Percentiles rank a stretch among this genome's conserved stretches.
Conservation (phyloP, 176 grass and related monocot species). For the Puccinellia tenuiflora region DNA sequence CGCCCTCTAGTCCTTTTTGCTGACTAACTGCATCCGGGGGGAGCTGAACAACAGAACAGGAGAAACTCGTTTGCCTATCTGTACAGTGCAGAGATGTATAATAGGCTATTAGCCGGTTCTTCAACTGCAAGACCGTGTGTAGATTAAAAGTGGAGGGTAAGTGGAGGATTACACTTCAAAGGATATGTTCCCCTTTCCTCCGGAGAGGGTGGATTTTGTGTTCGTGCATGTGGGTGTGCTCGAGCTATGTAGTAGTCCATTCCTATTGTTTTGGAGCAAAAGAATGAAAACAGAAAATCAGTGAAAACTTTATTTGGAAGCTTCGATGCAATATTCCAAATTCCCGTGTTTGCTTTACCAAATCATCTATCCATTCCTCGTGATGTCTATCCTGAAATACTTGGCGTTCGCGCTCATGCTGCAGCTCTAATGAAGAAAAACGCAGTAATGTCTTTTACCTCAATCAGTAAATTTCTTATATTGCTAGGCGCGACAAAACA, state of each 20-base stretch:
- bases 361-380: too few relatives aligned
- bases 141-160: neutral
- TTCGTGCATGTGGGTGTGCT: neutral
- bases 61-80: neutral
- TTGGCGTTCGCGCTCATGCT: too few relatives aligned
- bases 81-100: slow-evolving; percentile 20
- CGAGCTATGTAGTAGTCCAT: neutral
- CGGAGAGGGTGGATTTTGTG: neutral
- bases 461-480: too few relatives aligned
- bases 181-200: too few relatives aligned
- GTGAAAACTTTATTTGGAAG: neutral
- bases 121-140: slow-evolving; percentile 20
- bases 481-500: too few relatives aligned
- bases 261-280: neutral
- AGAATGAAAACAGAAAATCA: too few relatives aligned
- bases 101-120: neutral
- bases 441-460: too few relatives aligned
- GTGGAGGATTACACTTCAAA: neutral
- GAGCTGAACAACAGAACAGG: neutral
- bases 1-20: neutral
- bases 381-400: too few relatives aligned
- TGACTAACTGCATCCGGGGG: neutral
- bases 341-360: too few relatives aligned
- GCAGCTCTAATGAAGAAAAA: too few relatives aligned
- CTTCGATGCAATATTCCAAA: too few relatives aligned